Conservation (phyloP, 2,329 filamentous ascomycete genomes). For the Botrytis paeoniae region DNA sequence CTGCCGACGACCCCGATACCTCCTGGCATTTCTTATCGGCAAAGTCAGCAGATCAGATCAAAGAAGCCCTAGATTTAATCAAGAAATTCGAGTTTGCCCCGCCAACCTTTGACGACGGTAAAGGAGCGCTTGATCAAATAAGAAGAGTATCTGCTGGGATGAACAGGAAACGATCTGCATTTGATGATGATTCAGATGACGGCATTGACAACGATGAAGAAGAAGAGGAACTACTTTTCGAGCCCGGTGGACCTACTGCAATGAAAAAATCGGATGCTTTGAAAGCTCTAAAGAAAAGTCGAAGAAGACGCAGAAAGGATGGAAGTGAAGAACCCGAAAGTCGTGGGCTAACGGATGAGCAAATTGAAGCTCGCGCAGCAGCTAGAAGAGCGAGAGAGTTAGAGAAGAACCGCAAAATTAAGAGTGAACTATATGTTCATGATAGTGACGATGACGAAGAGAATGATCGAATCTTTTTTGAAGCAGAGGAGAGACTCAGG, state of each 20-base stretch:
- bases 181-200: constrained; percentile 69
- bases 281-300: constrained; percentile 58
- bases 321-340: constrained; percentile 45
- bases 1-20: constrained; percentile 67
- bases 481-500: constrained; percentile 65
- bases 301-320: constrained; percentile 42
- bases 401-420: constrained; percentile 77
- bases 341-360: constrained; percentile 54
- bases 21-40: constrained; percentile 73
- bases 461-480: constrained; percentile 72
- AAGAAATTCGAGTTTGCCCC: constrained; percentile 76
- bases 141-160: constrained; percentile 58
- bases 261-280: constrained; percentile 52
- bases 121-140: constrained; percentile 70
- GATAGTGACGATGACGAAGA: constrained; percentile 84
- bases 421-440: constrained; percentile 78
- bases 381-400: constrained; percentile 64
- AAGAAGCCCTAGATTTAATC: constrained; percentile 68
- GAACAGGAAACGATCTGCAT: constrained; percentile 55
- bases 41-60: constrained; percentile 62
- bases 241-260: constrained; percentile 61
- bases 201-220: constrained; percentile 49
- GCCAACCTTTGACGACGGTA: constrained; percentile 70
- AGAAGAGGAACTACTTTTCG: constrained; percentile 61
- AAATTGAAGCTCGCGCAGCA: constrained; percentile 57